A percentile compares a stretch with the other conserved stretches of the same genome.
Evolutionary conservation across 106 monocot genomes (phyloP).

Genomic region (Iris macrosiphon): DNA sequence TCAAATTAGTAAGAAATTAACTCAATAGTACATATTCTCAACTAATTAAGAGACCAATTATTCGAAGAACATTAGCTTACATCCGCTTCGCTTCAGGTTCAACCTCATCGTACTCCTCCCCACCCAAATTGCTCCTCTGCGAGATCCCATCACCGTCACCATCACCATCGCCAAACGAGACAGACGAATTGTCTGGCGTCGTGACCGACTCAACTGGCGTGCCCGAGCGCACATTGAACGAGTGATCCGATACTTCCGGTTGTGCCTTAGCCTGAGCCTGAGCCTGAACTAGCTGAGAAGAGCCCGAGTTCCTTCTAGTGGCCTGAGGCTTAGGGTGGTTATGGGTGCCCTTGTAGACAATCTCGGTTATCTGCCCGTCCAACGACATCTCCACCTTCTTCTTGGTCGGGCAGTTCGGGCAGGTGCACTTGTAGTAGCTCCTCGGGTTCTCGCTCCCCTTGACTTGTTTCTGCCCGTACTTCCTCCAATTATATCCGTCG

Average conservation of each 20-base stretch:
- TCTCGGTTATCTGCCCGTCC: slow-evolving; percentile 53
- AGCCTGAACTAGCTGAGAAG: slow-evolving; percentile 1
- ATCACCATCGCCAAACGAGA: slow-evolving; percentile 42
- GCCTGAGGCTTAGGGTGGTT: slow-evolving; percentile 46
- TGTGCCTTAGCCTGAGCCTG: neutral
- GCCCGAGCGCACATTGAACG: slow-evolving; percentile 7
- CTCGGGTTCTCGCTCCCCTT: slow-evolving; percentile 54
- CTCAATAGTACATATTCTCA: too few species aligned
- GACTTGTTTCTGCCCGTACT: slow-evolving; percentile 57
- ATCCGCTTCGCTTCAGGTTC: slow-evolving; percentile 48
- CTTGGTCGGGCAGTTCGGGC: slow-evolving; percentile 34
- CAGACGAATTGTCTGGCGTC: slow-evolving; percentile 48
- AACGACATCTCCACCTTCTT: slow-evolving; percentile 42
- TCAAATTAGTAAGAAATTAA: neutral
- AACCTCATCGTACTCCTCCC: slow-evolving; percentile 29
- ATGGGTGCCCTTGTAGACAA: slow-evolving; percentile 48
- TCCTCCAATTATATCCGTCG: slow-evolving; percentile 58
- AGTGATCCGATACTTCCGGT: slow-evolving; percentile 20
- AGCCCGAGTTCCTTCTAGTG: slow-evolving; percentile 24
- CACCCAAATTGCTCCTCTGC: slow-evolving; percentile 2
- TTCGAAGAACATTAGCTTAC: slow-evolving; percentile 17
- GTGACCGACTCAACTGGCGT: slow-evolving; percentile 16
- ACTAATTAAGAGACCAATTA: too few species aligned
- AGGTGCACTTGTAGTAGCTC: slow-evolving; percentile 56
- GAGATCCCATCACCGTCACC: slow-evolving; percentile 25